Base-by-base conservation (phyloP, 805 yeast species). In the Ogataea paradorogensis region DNA sequence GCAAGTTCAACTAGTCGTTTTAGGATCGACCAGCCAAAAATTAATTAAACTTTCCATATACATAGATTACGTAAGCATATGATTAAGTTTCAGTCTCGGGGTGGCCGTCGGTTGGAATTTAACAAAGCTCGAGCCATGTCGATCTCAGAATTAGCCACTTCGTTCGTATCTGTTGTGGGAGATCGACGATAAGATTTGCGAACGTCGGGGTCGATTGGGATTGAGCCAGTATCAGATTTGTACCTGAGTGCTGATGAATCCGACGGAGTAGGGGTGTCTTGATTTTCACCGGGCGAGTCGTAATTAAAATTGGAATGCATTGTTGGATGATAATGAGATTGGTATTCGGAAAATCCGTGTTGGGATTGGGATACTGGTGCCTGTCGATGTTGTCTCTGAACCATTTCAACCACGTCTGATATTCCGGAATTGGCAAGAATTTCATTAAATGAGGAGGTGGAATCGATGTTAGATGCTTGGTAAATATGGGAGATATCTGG, bases 391-490 rank as follows among this genome's bases (percentile, higher is more conserved):
- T 51, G 55, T 13, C 53, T 32, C 43, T 74, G 78, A 1, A 77
- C 82, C 30, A 76, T 76, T 43, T 78, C 81, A 4, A 78, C 84
- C 8, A 77, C 83, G 0, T 82, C 84, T 23, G 74, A 68, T 11
- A 79, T 66, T 9, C 73, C 55, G 9, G 54, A 40, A 27, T 58
- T 63, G 15, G 56, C 64, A 7, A 51, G 62, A 33, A 73, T 62
- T 36, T 73, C 80, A 38, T 63, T 71, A 35, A 47, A 41, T 3
- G 51, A 41, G 14, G 16, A 28, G 52, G 66, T 47, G 14, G 62
- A 50, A 25, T 65, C 67, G 16, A 51, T 53, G 22, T 58, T 46
- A 53, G 42, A 30, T 22, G 34, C 30, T 20, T 46, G 42, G 29
- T 37, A 45, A 5, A 38, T 42, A 15, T 42, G 50, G 9, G 47